Conservation (phyloP, 2,329 filamentous ascomycete species). For the Scytalidium sp. region DNA sequence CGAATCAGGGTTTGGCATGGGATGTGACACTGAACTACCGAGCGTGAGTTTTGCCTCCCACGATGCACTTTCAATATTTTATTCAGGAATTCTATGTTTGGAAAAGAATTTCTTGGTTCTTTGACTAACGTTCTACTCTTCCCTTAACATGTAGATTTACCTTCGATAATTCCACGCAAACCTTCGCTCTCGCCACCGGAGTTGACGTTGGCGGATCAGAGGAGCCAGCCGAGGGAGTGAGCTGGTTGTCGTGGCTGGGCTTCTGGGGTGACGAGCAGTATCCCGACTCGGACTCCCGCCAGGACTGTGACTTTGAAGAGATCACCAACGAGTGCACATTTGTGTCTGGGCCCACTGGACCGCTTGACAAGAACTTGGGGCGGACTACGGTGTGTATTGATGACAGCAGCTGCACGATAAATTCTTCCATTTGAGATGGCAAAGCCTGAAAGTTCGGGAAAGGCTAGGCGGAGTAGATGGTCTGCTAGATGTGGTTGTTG, state of each 20-base stretch:
- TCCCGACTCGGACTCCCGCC: conserved; percentile 6
- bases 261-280: conserved; percentile 23
- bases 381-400: conserved; percentile 17
- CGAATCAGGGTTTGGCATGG: conserved; percentile 18
- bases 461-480: no score
- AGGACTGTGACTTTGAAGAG: conserved; percentile 14
- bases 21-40: conserved; percentile 22
- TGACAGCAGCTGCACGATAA: conserved; percentile 2
- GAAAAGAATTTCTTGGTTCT: no score
- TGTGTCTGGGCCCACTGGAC: conserved; percentile 19
- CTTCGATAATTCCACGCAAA: conserved; percentile 11
- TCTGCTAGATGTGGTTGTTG: no score
- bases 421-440: background rate
- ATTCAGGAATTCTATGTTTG: no score
- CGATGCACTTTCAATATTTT: no score
- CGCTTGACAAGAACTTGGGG: conserved; percentile 19
- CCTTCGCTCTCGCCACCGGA: conserved; percentile 11
- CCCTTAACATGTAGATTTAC: conserved; percentile 8
- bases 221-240: conserved; percentile 6
- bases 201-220: conserved; percentile 7
- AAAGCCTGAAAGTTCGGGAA: no score
- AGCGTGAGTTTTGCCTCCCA: conserved; percentile 15
- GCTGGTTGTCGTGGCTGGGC: conserved; percentile 19
- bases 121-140: no score
- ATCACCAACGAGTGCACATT: conserved; percentile 20